Evolutionary conservation across 495 filamentous ascomycete species (phyloP), one percentile per base, ranked within the genome.

Genomic region (Podospora pseudoanserina): DNA sequence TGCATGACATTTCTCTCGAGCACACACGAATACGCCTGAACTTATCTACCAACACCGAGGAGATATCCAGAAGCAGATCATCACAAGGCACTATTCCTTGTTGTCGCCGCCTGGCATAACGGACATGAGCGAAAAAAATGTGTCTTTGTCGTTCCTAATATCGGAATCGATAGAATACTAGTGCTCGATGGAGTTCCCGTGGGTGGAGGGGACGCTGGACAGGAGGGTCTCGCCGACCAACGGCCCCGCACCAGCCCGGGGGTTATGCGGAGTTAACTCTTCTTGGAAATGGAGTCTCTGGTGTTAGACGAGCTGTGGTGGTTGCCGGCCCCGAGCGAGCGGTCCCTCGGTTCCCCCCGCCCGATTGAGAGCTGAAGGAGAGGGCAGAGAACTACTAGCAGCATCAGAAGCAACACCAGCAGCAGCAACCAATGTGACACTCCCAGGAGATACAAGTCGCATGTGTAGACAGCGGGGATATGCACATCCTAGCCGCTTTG

Each of bases 401-500:
- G 23, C n/a, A 58, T 18, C n/a, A 26, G 55, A 26, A 32, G 30
- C 30, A 32, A 32, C 30, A 32, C 30, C 30, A 32, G 30, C 55
- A 58, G 55, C 18, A 58, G 23, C 7, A 20, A 19, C 23, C 55
- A 19, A 19, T 58, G 55, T 16, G 15, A 16, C 39, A 49, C 39
- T 13, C 13, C 39, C 39, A 49, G 9, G 15, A 49, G 39, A 49
- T 49, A 49, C 39, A 49, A 49, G 6, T 13, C 39, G 39, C 39
- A 49, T 49, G 39, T 49, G 39, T 49, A 49, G 15, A 49, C 39
- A 16, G 39, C 39, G 39, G 56, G 23, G 30, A 28, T 20, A 34
- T 20, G 15, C 65, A 54, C 32, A 67, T 62, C 56, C 65, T 67
- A 56, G 60, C 65, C 65, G 32, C 65, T 61, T 67, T 60, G 6